phyloP scores from a whole-genome alignment of 257 asterid genomes.

The Nemophila menziesii region DNA sequence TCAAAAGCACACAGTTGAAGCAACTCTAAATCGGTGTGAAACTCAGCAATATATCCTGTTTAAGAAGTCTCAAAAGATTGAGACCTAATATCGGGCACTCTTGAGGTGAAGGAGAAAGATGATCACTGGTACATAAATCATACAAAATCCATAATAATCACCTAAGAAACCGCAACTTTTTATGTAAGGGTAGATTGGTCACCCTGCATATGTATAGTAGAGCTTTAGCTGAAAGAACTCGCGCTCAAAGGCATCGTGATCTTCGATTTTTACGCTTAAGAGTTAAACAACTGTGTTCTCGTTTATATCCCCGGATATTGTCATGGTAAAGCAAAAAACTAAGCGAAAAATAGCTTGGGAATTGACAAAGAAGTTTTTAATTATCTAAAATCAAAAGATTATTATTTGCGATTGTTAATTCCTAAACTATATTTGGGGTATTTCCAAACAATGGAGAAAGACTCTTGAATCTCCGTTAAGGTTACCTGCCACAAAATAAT shows the following conservation, averaged over 20 bases:
- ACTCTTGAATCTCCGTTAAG: constrained; percentile 30
- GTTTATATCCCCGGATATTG: constrained; percentile 56
- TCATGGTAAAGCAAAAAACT: background rate
- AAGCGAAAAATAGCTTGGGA: background rate
- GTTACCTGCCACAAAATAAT: constrained; percentile 25
- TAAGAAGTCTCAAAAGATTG: constrained; percentile 92
- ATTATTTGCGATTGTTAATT: constrained; percentile 37
- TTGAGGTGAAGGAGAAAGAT: too few relatives aligned
- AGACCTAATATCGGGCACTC: too few relatives aligned
- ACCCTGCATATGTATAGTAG: too few relatives aligned
- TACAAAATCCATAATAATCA: constrained; percentile 14
- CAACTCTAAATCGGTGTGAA: too few relatives aligned
- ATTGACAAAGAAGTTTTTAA: background rate
- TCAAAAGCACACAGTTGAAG: too few relatives aligned
- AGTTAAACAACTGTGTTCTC: too few relatives aligned
- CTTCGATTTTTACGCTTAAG: constrained; percentile 71
- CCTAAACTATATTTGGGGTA: constrained; percentile 23
- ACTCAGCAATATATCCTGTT: constrained; percentile 83
- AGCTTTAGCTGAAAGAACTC: too few relatives aligned
- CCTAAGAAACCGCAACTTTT: constrained; percentile 1
- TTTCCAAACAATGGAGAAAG: constrained; percentile 38
- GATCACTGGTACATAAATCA: too few relatives aligned
- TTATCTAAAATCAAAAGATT: too few relatives aligned
- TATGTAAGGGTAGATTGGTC: too few relatives aligned
- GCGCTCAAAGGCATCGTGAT: too few relatives aligned